Base-by-base conservation (phyloP, 495 filamentous ascomycete genomes). In the Hypoxylon cercidicola region DNA sequence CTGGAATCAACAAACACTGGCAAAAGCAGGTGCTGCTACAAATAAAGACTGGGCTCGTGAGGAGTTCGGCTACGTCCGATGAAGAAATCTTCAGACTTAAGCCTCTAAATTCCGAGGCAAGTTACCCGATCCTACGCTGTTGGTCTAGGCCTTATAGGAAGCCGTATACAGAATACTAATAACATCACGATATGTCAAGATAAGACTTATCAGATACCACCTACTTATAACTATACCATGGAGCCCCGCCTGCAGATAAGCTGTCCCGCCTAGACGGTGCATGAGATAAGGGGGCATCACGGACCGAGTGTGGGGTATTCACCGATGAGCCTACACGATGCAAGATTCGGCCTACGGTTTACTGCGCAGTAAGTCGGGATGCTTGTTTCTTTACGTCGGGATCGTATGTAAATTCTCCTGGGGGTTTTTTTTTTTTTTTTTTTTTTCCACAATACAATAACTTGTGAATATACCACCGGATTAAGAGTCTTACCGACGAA, bases 211-310 rank as follows among this genome's bases (percentile, higher is more conserved):
- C 25, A n/a, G 20, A 20, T 44, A 47, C 32, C 41, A 34, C 44
- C 21, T 44, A 43, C 37, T 41, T 55, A 48, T 53, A 43, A 19
- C 40, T 8, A 16, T 19, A 5, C 9, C 3, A 59, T 46, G 15
- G 8, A 40, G 19, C 47, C 41, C 62, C 54, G 47, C 62, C 25
- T 32, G 25, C 11, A 58, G 62, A 65, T 65, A 65, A 65, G 62
- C n/a, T 35, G 32, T 43, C 19, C 28, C 43, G 30, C 58, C 35
- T 25, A 46, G 49, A 44, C 21, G 23, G 34, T 49, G 28, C 50
- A 50, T 39, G 19, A 62, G 60, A 62, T 63, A 63, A 63, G 59
- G 12, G 5, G 39, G 11, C 39, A 6, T 41, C n/a, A 32, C 16
- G 18, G 28, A 41, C 53, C 45, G 41, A 48, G 16, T 53, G 54